Conservation (phyloP, 441 rosid genomes). For the Gossypium schwendimanii region DNA sequence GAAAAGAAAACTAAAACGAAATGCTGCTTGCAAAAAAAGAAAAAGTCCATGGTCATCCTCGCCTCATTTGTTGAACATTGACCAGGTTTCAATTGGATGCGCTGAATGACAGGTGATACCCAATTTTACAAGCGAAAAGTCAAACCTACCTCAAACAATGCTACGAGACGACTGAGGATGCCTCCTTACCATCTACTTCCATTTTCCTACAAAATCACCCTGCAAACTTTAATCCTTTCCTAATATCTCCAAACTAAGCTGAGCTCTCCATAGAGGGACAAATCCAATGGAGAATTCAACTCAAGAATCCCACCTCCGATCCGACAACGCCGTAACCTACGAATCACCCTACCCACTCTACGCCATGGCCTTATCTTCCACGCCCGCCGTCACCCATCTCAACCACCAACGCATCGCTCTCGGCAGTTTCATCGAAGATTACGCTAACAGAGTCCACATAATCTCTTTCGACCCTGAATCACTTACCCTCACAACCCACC, state of each 20-base stretch:
- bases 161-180: neutral
- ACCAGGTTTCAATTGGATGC: neutral
- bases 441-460: conserved; percentile 69
- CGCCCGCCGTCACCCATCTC: conserved; percentile 18
- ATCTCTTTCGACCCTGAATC: conserved; percentile 67
- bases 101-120: neutral
- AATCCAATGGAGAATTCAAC: conserved; percentile 59
- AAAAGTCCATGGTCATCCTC: neutral
- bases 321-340: conserved; percentile 67
- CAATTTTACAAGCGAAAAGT: neutral
- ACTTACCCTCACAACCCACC: conserved; percentile 44
- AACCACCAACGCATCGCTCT: conserved; percentile 60
- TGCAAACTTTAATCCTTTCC: neutral
- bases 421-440: conserved; percentile 81
- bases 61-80: neutral
- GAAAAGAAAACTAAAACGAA: too few species aligned
- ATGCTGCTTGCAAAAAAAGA: too few species aligned
- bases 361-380: conserved; percentile 68
- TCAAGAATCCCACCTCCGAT: conserved; percentile 59
- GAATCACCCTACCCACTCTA: conserved; percentile 76
- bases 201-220: neutral
- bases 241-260: neutral
- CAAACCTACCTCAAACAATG: neutral
- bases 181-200: neutral
- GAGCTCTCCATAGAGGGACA: too few species aligned